phyloP scores from a whole-genome alignment of 192 early-diverging fungal genomes.

The Umbelopsis isabellina region DNA sequence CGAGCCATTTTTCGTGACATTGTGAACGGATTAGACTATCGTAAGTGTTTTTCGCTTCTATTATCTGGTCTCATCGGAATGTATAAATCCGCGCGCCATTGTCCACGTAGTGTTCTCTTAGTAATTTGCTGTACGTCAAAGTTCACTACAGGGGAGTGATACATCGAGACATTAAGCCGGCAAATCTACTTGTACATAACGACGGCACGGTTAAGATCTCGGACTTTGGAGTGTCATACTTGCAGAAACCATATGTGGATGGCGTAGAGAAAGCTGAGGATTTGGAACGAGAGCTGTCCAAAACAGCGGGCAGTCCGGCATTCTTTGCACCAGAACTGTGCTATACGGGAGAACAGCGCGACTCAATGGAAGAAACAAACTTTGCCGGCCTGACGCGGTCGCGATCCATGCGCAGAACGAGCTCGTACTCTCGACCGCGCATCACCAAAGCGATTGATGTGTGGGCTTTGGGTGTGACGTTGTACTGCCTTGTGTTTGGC shows the following conservation, averaged over 20 bases:
- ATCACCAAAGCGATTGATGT: conserved; percentile 93
- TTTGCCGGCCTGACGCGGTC: background rate
- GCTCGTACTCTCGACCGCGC: conserved; percentile 42
- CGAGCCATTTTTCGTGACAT: conserved; percentile 91
- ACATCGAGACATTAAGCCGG: conserved; percentile 98
- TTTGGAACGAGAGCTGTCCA: conserved; percentile 88
- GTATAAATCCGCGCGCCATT: background rate
- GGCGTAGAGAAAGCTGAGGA: conserved; percentile 29
- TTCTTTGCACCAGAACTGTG: conserved; percentile 99
- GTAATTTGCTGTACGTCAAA: conserved; percentile 28
- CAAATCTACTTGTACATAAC: conserved; percentile 84
- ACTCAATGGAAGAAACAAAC: conserved; percentile 4
- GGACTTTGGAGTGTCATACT: conserved; percentile 98
- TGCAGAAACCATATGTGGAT: conserved; percentile 56
- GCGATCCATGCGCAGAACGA: background rate
- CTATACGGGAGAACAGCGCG: conserved; percentile 55
- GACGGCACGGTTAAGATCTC: conserved; percentile 90
- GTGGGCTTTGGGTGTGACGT: conserved; percentile 97
- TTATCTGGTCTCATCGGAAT: background rate
- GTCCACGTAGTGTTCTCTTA: background rate
- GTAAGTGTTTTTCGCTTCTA: conserved; percentile 46
- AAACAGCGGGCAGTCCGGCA: conserved; percentile 95
- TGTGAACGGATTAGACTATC: conserved; percentile 89
- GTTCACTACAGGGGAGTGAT: conserved; percentile 96
- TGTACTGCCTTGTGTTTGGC: conserved; percentile 95